Evolutionary conservation across 495 filamentous ascomycete species (phyloP).

Genomic region (Massariosphaeria phaeospora): DNA sequence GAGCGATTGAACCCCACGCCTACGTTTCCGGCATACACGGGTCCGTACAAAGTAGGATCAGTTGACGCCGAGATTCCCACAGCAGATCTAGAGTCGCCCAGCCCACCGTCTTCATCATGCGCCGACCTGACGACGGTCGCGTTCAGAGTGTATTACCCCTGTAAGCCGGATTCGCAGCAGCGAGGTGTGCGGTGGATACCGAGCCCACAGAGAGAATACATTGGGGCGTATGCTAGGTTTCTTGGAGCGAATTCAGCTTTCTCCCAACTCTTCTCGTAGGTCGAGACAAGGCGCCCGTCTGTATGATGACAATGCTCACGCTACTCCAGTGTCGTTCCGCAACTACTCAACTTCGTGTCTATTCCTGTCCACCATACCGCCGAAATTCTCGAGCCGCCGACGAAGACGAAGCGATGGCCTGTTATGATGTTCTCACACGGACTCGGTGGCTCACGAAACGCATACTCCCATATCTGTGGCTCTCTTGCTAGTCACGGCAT

Average conservation of each 20-base stretch:
- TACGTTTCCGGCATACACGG: conserved; percentile 62
- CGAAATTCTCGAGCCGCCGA: conserved; percentile 45
- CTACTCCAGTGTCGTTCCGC: conserved; percentile 52
- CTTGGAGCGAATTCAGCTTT: conserved; percentile 52
- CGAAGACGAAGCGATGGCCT: conserved; percentile 57
- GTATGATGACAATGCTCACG: neutral
- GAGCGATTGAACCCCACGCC: conserved; percentile 53
- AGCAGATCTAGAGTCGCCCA: conserved; percentile 51
- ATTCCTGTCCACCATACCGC: conserved; percentile 53
- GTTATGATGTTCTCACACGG: conserved; percentile 79
- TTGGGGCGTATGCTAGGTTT: conserved; percentile 65
- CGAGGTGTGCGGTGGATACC: conserved; percentile 64
- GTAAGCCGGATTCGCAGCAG: conserved; percentile 38
- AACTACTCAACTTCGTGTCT: conserved; percentile 61
- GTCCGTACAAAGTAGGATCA: conserved; percentile 68
- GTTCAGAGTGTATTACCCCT: conserved; percentile 74
- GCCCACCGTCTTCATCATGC: conserved; percentile 46
- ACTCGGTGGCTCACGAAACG: conserved; percentile 65
- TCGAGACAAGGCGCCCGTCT: conserved; percentile 28
- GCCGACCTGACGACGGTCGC: conserved; percentile 57
- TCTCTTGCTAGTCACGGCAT: conserved; percentile 70
- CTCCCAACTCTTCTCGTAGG: conserved; percentile 58
- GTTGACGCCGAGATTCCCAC: conserved; percentile 70
- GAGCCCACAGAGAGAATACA: conserved; percentile 61
- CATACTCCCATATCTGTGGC: conserved; percentile 67